phyloP scores from a whole-genome alignment of 2,329 filamentous ascomycete genomes.

The Apiospora aurea region DNA sequence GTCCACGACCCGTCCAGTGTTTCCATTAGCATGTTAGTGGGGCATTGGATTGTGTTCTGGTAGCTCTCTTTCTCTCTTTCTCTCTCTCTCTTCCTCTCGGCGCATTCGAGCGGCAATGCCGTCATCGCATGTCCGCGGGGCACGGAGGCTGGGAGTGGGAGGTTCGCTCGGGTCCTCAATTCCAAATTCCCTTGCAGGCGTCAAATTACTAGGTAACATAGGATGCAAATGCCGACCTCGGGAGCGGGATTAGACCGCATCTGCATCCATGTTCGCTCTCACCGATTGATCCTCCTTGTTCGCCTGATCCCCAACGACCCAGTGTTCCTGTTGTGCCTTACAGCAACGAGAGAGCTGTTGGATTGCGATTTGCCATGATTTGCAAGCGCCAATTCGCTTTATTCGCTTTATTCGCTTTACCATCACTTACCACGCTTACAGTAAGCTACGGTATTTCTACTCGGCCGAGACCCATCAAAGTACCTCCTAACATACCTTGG shows the following conservation, averaged over 20 bases:
- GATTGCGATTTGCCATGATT: not conserved
- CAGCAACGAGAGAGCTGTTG: not conserved
- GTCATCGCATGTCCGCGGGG: constrained; percentile 16
- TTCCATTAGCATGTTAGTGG: constrained; percentile 1
- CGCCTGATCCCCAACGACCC: not conserved
- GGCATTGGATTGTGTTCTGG: not conserved
- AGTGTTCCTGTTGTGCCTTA: not conserved
- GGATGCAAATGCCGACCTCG: constrained; percentile 1
- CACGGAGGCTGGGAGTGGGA: not conserved
- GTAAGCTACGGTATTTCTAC: not conserved
- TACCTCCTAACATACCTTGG: too few relatives aligned
- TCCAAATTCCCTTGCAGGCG: not conserved
- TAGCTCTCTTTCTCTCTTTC: not conserved
- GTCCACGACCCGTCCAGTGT: constrained; percentile 1
- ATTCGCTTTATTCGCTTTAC: too few relatives aligned
- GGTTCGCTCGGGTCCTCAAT: constrained; percentile 4
- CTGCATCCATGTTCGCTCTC: not conserved
- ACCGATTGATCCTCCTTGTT: not conserved
- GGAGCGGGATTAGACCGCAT: not conserved
- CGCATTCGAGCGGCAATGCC: not conserved
- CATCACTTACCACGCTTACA: not conserved
- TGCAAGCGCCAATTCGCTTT: not conserved
- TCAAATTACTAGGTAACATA: not conserved
- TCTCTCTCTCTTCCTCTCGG: not conserved
- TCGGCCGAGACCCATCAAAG: not conserved